Evolutionary conservation across 2,329 filamentous ascomycete genomes (phyloP).

Genomic region (Colletotrichum sp.): DNA sequence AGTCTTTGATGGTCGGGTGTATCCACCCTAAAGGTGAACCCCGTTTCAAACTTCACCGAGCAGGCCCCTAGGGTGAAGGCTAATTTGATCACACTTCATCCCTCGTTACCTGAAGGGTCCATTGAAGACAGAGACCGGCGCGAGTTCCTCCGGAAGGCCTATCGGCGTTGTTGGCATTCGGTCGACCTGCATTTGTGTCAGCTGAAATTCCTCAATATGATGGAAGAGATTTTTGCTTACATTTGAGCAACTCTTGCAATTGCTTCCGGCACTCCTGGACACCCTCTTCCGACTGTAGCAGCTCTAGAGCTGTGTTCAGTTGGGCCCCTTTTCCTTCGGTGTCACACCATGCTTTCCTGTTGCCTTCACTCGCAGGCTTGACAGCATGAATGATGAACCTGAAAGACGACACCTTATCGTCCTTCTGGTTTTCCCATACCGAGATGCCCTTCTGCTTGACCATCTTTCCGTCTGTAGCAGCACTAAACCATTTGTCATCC

Average conservation of each 20-base stretch:
- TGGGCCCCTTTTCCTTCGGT: not conserved
- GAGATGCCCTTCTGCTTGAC: not conserved
- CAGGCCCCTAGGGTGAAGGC: not conserved
- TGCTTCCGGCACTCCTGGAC: not conserved
- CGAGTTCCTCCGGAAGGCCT: not conserved
- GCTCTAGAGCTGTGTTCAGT: not conserved
- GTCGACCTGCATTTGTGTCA: not conserved
- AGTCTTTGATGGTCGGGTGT: not conserved
- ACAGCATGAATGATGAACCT: not conserved
- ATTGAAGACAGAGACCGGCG: not conserved
- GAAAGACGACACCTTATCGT: not conserved
- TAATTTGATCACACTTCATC: not conserved
- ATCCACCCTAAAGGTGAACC: not conserved
- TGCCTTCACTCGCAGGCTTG: not conserved
- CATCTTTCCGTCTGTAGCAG: not conserved
- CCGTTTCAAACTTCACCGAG: not conserved
- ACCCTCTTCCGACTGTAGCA: not conserved
- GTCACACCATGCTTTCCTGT: not conserved
- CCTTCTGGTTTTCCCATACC: not conserved
- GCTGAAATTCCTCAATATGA: not conserved
- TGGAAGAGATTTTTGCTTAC: not conserved
- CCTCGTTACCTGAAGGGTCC: not conserved
- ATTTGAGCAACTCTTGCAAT: not conserved
- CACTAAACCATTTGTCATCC: not conserved
- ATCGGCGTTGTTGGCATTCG: not conserved